These are phyloP conservation scores for Glycine soja DNA, from an alignment of 306 rosid genomes.

Conservation along the genomic window DNA sequence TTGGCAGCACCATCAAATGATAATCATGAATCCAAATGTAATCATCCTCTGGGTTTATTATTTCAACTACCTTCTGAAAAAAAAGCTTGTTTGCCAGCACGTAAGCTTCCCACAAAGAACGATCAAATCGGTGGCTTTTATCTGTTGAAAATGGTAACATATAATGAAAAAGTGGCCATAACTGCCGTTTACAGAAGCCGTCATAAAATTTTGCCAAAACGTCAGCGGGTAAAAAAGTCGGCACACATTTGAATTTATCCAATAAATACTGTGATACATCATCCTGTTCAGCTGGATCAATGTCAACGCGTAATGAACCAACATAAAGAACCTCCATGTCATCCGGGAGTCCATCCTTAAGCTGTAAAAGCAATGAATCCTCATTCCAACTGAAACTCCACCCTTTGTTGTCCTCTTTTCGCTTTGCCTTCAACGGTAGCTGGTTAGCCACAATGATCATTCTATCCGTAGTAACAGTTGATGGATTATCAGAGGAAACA, in stretches of 20 bases:
- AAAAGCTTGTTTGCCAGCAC: constrained; percentile 76
- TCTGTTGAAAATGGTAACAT: constrained; percentile 74
- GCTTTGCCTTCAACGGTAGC: constrained; percentile 76
- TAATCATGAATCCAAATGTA: constrained; percentile 89
- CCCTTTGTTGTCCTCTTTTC: constrained; percentile 64
- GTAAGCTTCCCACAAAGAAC: constrained; percentile 79
- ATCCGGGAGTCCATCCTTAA: constrained; percentile 79
- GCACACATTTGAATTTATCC: constrained; percentile 71
- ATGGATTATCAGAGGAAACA: constrained; percentile 71
- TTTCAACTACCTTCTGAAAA: constrained; percentile 75
- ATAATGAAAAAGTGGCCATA: constrained; percentile 92
- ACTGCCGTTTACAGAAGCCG: constrained; percentile 81
- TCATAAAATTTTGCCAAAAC: constrained; percentile 71
- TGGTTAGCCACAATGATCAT: constrained; percentile 82
- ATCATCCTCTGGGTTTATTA: constrained; percentile 83
- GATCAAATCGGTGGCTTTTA: constrained; percentile 72
- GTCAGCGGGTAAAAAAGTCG: constrained; percentile 73
- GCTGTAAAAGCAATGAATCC: constrained; percentile 79
- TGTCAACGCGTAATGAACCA: constrained; percentile 67
- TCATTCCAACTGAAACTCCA: constrained; percentile 88
- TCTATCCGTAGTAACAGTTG: constrained; percentile 64
- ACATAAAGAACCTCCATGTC: constrained; percentile 81
- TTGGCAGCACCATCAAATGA: constrained; percentile 88
- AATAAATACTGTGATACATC: constrained; percentile 71
- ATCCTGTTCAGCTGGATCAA: constrained; percentile 73